A percentile compares a stretch with the other conserved stretches of the same genome.
These are phyloP conservation scores for Globisporangium nodosum DNA, from an alignment of 352 stramenopile species.

Conservation along the genomic window DNA sequence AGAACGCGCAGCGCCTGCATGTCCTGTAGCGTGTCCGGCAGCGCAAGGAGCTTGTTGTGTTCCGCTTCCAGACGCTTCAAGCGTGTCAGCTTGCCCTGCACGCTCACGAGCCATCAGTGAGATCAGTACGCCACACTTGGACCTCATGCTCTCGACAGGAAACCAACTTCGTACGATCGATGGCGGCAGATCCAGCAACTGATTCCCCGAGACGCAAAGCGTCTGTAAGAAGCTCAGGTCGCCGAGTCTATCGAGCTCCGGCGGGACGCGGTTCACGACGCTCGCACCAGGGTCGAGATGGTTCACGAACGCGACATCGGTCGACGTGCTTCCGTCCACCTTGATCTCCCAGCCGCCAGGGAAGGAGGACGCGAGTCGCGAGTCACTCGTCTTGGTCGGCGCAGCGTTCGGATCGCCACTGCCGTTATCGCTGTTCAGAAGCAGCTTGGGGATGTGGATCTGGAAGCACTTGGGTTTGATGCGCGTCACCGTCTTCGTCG, in stretches of 20 bases:
- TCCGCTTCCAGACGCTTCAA: conserved; percentile 59
- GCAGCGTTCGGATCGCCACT: neutral
- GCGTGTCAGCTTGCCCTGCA: conserved; percentile 43
- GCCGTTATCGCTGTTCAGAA: conserved; percentile 3
- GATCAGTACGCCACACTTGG: neutral
- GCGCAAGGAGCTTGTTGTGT: conserved; percentile 55
- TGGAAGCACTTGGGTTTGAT: conserved; percentile 50
- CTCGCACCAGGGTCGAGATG: conserved; percentile 33
- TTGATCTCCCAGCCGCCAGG: conserved; percentile 49
- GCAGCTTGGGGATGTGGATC: conserved; percentile 34
- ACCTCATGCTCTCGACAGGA: neutral
- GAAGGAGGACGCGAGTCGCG: neutral
- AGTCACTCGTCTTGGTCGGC: neutral
- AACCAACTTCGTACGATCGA: conserved; percentile 43
- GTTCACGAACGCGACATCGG: conserved; percentile 42
- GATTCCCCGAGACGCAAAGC: conserved; percentile 53
- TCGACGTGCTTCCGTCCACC: conserved; percentile 22
- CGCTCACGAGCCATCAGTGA: neutral
- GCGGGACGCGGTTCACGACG: conserved; percentile 24
- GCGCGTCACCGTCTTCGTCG: conserved; percentile 44
- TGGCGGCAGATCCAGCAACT: conserved; percentile 48
- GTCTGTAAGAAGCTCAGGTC: conserved; percentile 32
- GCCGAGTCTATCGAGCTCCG: conserved; percentile 46
- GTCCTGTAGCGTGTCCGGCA: conserved; percentile 52
- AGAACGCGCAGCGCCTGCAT: conserved; percentile 40